phyloP scores from a whole-genome alignment of 2,329 filamentous ascomycete genomes.

The Exserohilum turcica region DNA sequence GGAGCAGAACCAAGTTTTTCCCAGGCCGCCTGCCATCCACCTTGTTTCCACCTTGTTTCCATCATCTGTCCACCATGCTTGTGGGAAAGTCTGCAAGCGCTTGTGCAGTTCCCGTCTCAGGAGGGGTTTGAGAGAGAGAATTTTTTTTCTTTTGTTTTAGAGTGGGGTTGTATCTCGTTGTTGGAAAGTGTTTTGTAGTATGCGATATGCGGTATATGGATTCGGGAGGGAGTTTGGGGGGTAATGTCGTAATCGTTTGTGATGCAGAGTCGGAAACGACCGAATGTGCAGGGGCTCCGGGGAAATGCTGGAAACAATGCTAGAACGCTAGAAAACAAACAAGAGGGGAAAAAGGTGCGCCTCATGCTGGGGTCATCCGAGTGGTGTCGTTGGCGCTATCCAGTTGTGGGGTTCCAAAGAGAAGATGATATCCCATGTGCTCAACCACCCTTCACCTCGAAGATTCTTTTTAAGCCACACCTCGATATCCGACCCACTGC shows the following conservation, averaged over 20 bases:
- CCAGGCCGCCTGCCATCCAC: neutral
- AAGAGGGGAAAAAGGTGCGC: neutral
- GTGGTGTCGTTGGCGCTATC: neutral
- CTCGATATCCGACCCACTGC: constrained; percentile 13
- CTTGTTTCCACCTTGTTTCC: neutral
- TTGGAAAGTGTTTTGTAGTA: neutral
- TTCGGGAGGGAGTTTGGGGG: neutral
- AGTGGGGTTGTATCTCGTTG: constrained; percentile 14
- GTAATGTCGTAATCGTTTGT: constrained; percentile 5
- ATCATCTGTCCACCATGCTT: neutral
- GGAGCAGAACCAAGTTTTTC: neutral
- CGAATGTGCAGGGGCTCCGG: constrained; percentile 9
- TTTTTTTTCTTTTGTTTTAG: constrained; percentile 4
- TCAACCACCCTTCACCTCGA: constrained; percentile 8
- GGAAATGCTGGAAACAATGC: constrained; percentile 12
- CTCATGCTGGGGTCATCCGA: neutral
- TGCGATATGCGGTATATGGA: constrained; percentile 1
- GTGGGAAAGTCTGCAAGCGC: neutral
- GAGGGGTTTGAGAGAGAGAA: neutral
- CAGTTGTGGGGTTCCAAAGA: neutral
- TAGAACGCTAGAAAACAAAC: constrained; percentile 11
- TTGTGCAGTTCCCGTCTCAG: constrained; percentile 1
- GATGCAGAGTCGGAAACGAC: constrained; percentile 7
- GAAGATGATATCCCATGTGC: neutral
- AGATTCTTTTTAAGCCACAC: constrained; percentile 8